Percentiles rank a stretch among this genome's conserved stretches.
Conservation (phyloP, 2,329 filamentous ascomycete species). For the Xylaria sp. region DNA sequence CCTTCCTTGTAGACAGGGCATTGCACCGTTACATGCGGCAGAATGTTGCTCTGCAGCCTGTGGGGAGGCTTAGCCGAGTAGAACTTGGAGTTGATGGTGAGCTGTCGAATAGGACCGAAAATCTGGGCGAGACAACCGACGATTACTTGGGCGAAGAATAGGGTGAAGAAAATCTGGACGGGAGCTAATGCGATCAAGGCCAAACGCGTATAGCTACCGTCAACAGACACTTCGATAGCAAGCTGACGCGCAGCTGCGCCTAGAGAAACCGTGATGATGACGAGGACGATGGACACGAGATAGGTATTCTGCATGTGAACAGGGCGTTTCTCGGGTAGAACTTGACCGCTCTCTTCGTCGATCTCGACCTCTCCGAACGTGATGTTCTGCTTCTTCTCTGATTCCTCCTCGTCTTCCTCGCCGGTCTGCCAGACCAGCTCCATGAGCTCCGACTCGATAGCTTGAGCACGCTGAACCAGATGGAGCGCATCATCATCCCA, state of each 20-base stretch:
- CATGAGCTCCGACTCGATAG: constrained; percentile 81
- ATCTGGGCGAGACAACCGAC: constrained; percentile 80
- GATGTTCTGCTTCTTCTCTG: constrained; percentile 61
- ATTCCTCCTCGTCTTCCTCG: constrained; percentile 63
- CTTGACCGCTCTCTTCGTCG: constrained; percentile 77
- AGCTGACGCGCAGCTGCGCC: constrained; percentile 77
- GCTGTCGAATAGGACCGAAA: constrained; percentile 78
- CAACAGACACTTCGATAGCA: constrained; percentile 74
- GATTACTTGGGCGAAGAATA: constrained; percentile 84
- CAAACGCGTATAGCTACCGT: constrained; percentile 70
- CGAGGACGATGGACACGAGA: constrained; percentile 73
- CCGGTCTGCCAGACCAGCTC: constrained; percentile 77
- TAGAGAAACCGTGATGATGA: constrained; percentile 72
- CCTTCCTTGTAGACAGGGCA: constrained; percentile 92
- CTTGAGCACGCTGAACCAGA: constrained; percentile 74
- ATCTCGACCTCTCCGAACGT: constrained; percentile 65
- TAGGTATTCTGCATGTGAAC: constrained; percentile 77
- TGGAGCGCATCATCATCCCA: constrained; percentile 85
- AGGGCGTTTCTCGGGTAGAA: constrained; percentile 71
- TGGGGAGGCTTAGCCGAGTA: constrained; percentile 79
- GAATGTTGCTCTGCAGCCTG: constrained; percentile 64
- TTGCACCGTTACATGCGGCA: constrained; percentile 84
- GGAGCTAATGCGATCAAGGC: constrained; percentile 74
- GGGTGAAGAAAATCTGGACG: constrained; percentile 81
- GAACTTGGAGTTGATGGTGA: constrained; percentile 81